Evolutionary conservation across 2,329 filamentous ascomycete species (phyloP).

Genomic region (Clathrospora elynae): DNA sequence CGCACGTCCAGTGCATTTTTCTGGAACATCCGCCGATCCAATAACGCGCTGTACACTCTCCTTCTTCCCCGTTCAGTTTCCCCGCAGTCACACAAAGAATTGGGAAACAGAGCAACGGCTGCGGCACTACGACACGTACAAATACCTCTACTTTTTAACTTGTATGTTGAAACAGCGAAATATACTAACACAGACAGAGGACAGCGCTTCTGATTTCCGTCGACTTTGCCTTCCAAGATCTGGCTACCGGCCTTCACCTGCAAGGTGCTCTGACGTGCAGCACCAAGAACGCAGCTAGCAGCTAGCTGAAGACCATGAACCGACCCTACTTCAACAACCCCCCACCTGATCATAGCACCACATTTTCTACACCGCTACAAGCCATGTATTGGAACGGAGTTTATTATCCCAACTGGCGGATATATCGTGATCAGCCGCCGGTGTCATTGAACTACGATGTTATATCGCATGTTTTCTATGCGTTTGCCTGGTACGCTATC

Average conservation of each 20-base stretch:
- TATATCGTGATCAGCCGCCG: conserved; percentile 75
- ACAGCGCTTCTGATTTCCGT: conserved; percentile 8
- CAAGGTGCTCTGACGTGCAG: conserved; percentile 33
- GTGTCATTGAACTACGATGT: conserved; percentile 75
- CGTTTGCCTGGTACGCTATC: conserved; percentile 66
- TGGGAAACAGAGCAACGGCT: conserved; percentile 11
- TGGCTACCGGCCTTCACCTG: conserved; percentile 21
- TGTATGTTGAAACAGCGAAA: not conserved
- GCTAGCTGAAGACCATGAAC: conserved; percentile 38
- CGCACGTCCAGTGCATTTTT: conserved; percentile 6
- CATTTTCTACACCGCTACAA: conserved; percentile 37
- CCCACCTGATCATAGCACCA: conserved; percentile 31
- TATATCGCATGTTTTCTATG: conserved; percentile 82
- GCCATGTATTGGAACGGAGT: conserved; percentile 68
- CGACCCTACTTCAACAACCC: conserved; percentile 31
- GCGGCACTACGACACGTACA: conserved; percentile 14
- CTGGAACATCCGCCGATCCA: conserved; percentile 1
- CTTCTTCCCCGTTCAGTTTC: conserved; percentile 8
- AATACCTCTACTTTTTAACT: not conserved
- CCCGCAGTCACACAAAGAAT: conserved; percentile 12
- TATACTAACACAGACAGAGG: conserved; percentile 5
- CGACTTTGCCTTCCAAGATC: conserved; percentile 6
- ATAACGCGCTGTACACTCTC: conserved; percentile 4
- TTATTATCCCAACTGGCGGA: conserved; percentile 80
- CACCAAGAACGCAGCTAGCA: conserved; percentile 37